These are phyloP conservation scores for Heritiera littoralis DNA, from an alignment of 345 rosid species.

Conservation along the genomic window DNA sequence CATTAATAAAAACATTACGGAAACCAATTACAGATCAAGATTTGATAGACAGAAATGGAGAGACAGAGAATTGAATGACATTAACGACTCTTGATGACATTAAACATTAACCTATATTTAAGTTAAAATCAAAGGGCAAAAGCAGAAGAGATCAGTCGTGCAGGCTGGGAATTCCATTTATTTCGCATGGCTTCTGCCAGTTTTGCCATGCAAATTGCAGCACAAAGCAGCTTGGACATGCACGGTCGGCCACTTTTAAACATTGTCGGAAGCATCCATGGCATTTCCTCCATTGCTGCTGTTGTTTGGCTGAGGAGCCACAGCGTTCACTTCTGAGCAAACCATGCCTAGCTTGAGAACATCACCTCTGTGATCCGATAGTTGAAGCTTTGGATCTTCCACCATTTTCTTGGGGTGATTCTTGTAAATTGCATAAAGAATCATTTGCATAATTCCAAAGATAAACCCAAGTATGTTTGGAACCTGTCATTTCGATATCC, in stretches of 20 bases:
- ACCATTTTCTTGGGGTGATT: constrained; percentile 46
- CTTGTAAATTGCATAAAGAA: constrained; percentile 69
- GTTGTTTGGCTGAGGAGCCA: constrained; percentile 37
- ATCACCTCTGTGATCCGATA: constrained; percentile 53
- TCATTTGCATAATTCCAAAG: constrained; percentile 73
- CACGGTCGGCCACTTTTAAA: background rate
- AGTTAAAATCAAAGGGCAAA: background rate
- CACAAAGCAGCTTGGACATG: background rate
- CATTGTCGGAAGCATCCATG: constrained; percentile 15
- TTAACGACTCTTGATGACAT: background rate
- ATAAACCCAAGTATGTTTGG: constrained; percentile 80
- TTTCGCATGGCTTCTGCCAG: background rate
- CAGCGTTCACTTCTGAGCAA: constrained; percentile 40
- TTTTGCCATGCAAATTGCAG: background rate
- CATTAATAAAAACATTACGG: background rate
- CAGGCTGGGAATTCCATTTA: background rate
- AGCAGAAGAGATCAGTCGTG: background rate
- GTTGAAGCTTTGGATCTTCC: constrained; percentile 43
- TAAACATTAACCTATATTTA: background rate
- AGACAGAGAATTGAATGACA: background rate
- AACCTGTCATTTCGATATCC: constrained; percentile 33
- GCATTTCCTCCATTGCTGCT: constrained; percentile 6
- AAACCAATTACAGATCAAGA: background rate
- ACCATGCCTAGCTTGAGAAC: constrained; percentile 43
- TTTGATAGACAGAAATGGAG: background rate